Percentiles rank a stretch among this genome's conserved stretches.
phyloP scores from a whole-genome alignment of 2,329 filamentous ascomycete genomes.

The Trichoderma simmonsii region DNA sequence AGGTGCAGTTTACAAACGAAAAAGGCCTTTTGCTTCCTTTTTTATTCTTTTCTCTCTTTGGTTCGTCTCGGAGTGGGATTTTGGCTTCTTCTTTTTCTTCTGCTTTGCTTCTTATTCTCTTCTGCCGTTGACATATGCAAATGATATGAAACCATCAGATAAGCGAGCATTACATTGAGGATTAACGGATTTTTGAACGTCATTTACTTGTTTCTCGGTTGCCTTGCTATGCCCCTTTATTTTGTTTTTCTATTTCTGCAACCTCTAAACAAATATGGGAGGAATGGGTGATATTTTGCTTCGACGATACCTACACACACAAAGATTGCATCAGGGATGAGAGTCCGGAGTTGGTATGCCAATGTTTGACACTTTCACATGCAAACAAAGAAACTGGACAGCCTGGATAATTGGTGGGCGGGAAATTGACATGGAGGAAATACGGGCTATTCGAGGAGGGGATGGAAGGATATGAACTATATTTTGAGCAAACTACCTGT shows the following conservation, averaged over 20 bases:
- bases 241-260: neutral
- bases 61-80: neutral
- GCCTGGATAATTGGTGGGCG: neutral
- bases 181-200: neutral
- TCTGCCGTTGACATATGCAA: neutral
- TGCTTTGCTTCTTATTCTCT: neutral
- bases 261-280: neutral
- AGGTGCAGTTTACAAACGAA: neutral
- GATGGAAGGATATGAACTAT: neutral
- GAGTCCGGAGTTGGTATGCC: slow-evolving; percentile 5
- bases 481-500: neutral
- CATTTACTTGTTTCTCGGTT: neutral
- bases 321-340: slow-evolving; percentile 14
- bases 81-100: neutral
- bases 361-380: neutral
- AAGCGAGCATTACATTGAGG: neutral
- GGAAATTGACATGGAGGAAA: neutral
- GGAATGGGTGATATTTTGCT: neutral
- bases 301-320: slow-evolving; percentile 11
- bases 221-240: neutral
- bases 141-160: neutral
- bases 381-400: neutral
- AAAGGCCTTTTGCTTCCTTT: neutral
- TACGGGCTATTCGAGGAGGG: neutral
- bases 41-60: neutral